Evolutionary conservation across 306 rosid species (phyloP).

Genomic region (Lupinus albus): DNA sequence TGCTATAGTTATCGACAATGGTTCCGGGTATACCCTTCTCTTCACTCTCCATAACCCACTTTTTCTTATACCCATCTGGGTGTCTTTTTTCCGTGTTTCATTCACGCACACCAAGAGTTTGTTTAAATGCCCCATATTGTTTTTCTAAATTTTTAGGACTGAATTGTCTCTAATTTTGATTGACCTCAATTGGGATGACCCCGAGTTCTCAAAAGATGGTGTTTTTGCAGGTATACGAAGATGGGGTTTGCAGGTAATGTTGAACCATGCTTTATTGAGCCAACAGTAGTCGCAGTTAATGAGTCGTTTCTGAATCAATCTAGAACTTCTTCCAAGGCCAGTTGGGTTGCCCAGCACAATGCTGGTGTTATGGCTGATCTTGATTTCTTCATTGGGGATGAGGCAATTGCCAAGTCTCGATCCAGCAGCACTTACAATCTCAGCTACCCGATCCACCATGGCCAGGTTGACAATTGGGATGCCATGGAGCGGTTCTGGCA

Average conservation of each 20-base stretch:
- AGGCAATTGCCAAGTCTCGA: slow-evolving; percentile 77
- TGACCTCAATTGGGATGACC: slow-evolving; percentile 15
- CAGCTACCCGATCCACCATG: slow-evolving; percentile 77
- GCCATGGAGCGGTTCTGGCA: slow-evolving; percentile 99
- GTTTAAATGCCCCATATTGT: slow-evolving; percentile 42
- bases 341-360: slow-evolving; percentile 85
- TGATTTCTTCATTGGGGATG: slow-evolving; percentile 96
- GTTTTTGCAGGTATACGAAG: slow-evolving; percentile 76
- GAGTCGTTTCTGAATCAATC: slow-evolving; percentile 86
- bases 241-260: slow-evolving; percentile 99
- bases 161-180: background rate
- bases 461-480: slow-evolving; percentile 97
- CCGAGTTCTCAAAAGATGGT: slow-evolving; percentile 16
- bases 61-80: background rate
- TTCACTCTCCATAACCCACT: background rate
- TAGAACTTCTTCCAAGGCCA: slow-evolving; percentile 70
- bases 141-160: background rate
- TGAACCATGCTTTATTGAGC: slow-evolving; percentile 88
- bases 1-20: slow-evolving; percentile 93
- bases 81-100: background rate
- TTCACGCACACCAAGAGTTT: slow-evolving; percentile 38
- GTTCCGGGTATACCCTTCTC: slow-evolving; percentile 74
- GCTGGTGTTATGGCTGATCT: slow-evolving; percentile 99
- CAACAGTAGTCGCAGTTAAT: slow-evolving; percentile 85
- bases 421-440: slow-evolving; percentile 84